These are phyloP conservation scores for Fusarium paranaense DNA, from an alignment of 2,329 filamentous ascomycete species.

Conservation along the genomic window DNA sequence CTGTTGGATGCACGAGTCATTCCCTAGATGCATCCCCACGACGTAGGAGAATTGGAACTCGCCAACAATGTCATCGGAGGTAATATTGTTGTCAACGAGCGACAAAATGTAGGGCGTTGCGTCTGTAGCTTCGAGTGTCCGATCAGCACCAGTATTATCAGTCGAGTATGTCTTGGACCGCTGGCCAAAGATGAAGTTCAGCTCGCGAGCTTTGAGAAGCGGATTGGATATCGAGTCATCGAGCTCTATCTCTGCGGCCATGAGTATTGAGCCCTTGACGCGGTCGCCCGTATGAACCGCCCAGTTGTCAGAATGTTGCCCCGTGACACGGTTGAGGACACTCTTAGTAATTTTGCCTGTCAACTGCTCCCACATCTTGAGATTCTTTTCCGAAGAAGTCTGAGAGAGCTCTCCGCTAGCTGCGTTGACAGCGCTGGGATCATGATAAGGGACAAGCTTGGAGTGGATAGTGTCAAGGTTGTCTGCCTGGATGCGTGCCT, in stretches of 20 bases:
- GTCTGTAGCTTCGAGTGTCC: constrained; percentile 60
- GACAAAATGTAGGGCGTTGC: constrained; percentile 60
- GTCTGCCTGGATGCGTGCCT: constrained; percentile 58
- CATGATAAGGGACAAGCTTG: constrained; percentile 59
- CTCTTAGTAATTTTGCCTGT: constrained; percentile 59
- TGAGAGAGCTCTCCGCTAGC: constrained; percentile 30
- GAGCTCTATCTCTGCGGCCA: constrained; percentile 54
- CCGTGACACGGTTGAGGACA: constrained; percentile 62
- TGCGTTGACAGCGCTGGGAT: constrained; percentile 46
- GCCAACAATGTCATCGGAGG: constrained; percentile 62
- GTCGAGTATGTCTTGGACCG: constrained; percentile 56
- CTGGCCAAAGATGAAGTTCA: constrained; percentile 62
- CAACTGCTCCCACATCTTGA: constrained; percentile 64
- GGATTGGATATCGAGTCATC: constrained; percentile 52
- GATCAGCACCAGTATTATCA: constrained; percentile 50
- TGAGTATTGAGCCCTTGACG: constrained; percentile 56
- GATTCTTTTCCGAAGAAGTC: constrained; percentile 37
- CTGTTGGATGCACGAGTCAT: constrained; percentile 69
- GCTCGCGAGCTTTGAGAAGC: constrained; percentile 52
- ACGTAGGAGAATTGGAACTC: constrained; percentile 72
- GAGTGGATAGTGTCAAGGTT: constrained; percentile 53
- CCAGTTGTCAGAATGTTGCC: constrained; percentile 58
- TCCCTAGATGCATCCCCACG: constrained; percentile 68
- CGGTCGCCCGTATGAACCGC: constrained; percentile 65
- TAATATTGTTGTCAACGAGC: constrained; percentile 49